Base-by-base conservation (phyloP, 192 early-diverging fungal genomes). In the Gigaspora rosea region DNA sequence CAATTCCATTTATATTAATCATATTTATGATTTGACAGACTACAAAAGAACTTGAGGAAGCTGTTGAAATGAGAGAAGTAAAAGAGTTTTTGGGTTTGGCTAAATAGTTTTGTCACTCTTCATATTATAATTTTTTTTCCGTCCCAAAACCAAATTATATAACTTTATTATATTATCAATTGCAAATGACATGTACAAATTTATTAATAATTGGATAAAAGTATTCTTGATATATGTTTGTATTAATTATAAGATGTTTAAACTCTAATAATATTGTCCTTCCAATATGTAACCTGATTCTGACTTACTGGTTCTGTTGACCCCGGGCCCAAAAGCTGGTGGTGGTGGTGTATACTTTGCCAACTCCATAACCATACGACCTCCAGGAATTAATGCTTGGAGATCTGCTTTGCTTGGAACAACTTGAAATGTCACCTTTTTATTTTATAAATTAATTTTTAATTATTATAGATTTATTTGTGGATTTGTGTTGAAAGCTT, bases 371-470 rank as follows among this genome's bases (percentile, higher is more conserved):
- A 57, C 51, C 11, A 46, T 22, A 8, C 88, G 80, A 33, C 88
- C 88, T 68, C 83, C 81, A 27, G 88, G 88, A 71, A 88, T 86
- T 73, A 88, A 67, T 15, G 74, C 77, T 54, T 86, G 80, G 8
- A 90, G 69, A 15, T 85, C 87, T 50, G 83, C 79, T 32, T 83
- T 78, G 0, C 75, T 69, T 16, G 87, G 88, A 0, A 90, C 81
- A n/a, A 75, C 73, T 63, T 88, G 79, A 75, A 83, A 90, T 32
- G 88, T 48, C 32, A 82, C 78, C 85, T 86, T 51, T 36, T 68
- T 41, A 64, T 56, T 27, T 56, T 56, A 54, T 54, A 16, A 16
- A 54, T 3, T 9, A 54, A 54, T 54, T 2, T 54, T 18, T 16
- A 16, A 16, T 16, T 54, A 54, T 54, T 12, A 12, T 41, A 2